Base-by-base conservation (phyloP, 1,284 basidiomycete genomes). In the Leccinum cinnamomeum region DNA sequence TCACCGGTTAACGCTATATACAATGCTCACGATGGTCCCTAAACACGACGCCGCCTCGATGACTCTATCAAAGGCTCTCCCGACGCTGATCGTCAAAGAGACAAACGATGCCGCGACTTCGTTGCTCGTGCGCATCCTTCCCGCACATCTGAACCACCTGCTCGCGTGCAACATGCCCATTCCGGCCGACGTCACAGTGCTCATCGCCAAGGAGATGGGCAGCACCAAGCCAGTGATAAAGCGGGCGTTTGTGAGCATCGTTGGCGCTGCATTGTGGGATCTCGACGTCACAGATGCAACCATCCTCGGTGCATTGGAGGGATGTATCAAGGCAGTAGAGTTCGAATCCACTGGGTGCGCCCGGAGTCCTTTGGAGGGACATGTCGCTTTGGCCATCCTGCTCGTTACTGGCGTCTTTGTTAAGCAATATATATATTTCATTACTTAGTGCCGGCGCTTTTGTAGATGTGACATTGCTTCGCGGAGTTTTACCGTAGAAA, bases 1-100 rank as follows among this genome's bases (percentile, higher is more conserved):
- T 64, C 94, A 98, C 72, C 88, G 95, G n/a, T 76, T 87, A 6
- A 81, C 89, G 0, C 79, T 98, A 10, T 95, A 92, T 76, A 83
- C 84, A 7, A 93, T 97, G 86, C 80, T 94, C 2, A 76, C 81
- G 3, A 76, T 72, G 39, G 66, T 96, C 4, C 76, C 79, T 2
- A 81, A 88, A 1, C 82, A 85, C 3, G 66, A 77, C 2, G 68
- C 71, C 0, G 79, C 85, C 2, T 93, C 92, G 1, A 60, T 74
- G 2, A 70, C 78, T 0, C 76, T 94, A 14, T 73, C 89, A 0
- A 81, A 87, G 58, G 79, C 82, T 0, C 75, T 86, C 1, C 80
- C 84, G 0, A 77, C 82, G 0, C 78, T 96, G 4, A 77, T 95
- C 44, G 77, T 85, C 3, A 97, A 97, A 75, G 95, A 97, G 72